Conservation (phyloP, 2,329 filamentous ascomycete species). For the Hypoxylon sp. region DNA sequence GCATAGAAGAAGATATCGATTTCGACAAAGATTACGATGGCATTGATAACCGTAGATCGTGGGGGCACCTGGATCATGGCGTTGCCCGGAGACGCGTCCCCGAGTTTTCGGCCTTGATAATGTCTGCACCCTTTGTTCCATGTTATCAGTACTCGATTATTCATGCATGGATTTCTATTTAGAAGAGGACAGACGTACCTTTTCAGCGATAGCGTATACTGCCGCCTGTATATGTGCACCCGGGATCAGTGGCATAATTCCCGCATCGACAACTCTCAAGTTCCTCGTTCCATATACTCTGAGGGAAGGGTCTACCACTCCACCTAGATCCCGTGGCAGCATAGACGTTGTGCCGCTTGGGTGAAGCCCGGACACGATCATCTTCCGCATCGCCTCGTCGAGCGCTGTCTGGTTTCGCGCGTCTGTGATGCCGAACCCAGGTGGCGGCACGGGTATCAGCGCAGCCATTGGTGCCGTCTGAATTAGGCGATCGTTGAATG, state of each 20-base stretch:
- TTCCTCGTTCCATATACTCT: conserved; percentile 62
- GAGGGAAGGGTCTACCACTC: conserved; percentile 61
- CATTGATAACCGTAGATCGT: conserved; percentile 1
- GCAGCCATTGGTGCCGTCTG: conserved; percentile 48
- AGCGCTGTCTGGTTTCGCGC: conserved; percentile 48
- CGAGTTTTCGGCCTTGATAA: conserved; percentile 57
- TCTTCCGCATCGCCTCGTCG: conserved; percentile 41
- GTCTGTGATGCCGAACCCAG: conserved; percentile 44
- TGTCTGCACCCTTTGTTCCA: conserved; percentile 60
- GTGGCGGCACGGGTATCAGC: conserved; percentile 45
- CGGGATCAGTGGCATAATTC: conserved; percentile 62
- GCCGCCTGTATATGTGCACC: conserved; percentile 54
- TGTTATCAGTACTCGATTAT: conserved; percentile 17
- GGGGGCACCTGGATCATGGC: not conserved
- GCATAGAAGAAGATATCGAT: not conserved
- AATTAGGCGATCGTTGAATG: conserved; percentile 50
- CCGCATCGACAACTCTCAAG: conserved; percentile 62
- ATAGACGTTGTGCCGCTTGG: conserved; percentile 61
- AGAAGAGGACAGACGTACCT: conserved; percentile 53
- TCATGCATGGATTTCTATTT: not conserved
- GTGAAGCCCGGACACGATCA: conserved; percentile 61
- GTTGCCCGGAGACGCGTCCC: not conserved
- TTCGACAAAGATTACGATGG: not conserved
- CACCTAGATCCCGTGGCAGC: conserved; percentile 60
- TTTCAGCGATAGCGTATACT: conserved; percentile 54